These are phyloP conservation scores for Bruguiera parviflora DNA, from an alignment of 345 rosid genomes.

Conservation along the genomic window DNA sequence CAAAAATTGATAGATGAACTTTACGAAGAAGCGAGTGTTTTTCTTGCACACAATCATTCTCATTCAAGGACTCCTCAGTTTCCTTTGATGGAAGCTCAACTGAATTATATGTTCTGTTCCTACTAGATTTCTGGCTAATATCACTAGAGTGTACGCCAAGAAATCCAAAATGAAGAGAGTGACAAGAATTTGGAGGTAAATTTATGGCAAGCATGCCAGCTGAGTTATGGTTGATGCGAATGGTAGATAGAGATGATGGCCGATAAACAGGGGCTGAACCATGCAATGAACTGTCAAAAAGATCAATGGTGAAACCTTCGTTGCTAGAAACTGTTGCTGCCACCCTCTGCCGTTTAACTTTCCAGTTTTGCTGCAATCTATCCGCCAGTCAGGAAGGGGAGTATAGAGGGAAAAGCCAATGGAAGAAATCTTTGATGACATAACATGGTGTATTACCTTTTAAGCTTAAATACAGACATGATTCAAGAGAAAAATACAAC, in stretches of 20 bases:
- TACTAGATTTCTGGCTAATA: constrained; percentile 28
- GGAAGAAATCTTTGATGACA: not conserved
- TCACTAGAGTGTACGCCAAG: constrained; percentile 45
- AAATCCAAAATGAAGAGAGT: constrained; percentile 70
- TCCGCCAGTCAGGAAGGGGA: constrained; percentile 28
- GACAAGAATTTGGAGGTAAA: constrained; percentile 69
- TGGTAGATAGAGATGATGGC: constrained; percentile 59
- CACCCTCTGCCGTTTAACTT: constrained; percentile 83
- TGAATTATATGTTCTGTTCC: constrained; percentile 24
- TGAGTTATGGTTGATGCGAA: constrained; percentile 77
- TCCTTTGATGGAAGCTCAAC: constrained; percentile 30
- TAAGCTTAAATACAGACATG: not conserved
- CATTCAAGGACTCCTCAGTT: constrained; percentile 41
- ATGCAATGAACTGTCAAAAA: constrained; percentile 60
- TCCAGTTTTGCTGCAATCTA: constrained; percentile 99
- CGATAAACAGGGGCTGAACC: constrained; percentile 47
- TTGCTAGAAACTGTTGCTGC: constrained; percentile 56
- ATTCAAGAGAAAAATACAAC: not conserved
- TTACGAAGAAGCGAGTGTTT: constrained; percentile 63
- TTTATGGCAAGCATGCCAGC: constrained; percentile 91
- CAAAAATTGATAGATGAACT: constrained; percentile 78
- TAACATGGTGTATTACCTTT: not conserved
- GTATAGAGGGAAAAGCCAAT: not conserved
- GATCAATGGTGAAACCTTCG: constrained; percentile 86
- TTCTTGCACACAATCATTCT: constrained; percentile 59